Evolutionary conservation across 306 rosid genomes (phyloP).

Genomic region (Cicer yamashitae): DNA sequence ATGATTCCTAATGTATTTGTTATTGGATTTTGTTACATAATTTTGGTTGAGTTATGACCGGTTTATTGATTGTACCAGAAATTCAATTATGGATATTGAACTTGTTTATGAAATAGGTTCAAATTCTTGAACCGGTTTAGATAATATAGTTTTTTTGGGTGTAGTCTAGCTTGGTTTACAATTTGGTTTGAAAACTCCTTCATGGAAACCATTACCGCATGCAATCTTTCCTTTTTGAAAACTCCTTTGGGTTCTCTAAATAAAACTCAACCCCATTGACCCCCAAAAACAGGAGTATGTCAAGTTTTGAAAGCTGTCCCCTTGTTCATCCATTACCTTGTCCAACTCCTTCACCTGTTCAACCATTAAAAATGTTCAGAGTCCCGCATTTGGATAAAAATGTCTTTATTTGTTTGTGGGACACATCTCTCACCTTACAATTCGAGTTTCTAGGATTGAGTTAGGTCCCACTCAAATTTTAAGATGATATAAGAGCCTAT

Average conservation of each 20-base stretch:
- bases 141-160: not conserved
- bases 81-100: not conserved
- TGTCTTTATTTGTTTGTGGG: too few relatives aligned
- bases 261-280: not conserved
- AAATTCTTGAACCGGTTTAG: not conserved
- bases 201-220: not conserved
- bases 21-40: not conserved
- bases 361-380: not conserved
- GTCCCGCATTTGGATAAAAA: too few relatives aligned
- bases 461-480: too few relatives aligned
- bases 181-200: not conserved
- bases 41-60: not conserved
- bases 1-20: not conserved
- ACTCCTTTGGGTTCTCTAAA: not conserved
- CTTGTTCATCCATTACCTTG: not conserved
- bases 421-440: too few relatives aligned
- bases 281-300: not conserved
- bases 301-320: not conserved
- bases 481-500: too few relatives aligned
- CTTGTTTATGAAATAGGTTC: not conserved
- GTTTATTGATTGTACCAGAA: not conserved
- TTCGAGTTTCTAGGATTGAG: too few relatives aligned
- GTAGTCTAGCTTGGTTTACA: slow-evolving; percentile 3
- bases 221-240: not conserved
- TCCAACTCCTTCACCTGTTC: not conserved